Conservation (phyloP, 2,329 filamentous ascomycete species). For the Epichloe gansuensis region DNA sequence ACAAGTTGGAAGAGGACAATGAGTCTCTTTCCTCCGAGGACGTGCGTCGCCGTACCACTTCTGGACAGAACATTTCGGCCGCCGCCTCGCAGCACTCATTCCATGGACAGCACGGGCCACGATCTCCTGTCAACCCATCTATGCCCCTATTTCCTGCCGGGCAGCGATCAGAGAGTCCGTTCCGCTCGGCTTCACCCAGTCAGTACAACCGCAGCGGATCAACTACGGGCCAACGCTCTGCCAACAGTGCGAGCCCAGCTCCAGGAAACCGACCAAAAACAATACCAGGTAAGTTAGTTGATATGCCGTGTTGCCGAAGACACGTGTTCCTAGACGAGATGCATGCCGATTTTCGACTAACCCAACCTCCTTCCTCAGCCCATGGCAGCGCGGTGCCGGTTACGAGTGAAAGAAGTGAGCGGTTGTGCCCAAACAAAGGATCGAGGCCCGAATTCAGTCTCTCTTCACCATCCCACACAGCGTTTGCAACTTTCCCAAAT, state of each 20-base stretch:
- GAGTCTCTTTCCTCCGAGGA: conserved; percentile 28
- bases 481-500: background rate
- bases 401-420: conserved; percentile 22
- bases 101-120: conserved; percentile 9
- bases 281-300: conserved; percentile 23
- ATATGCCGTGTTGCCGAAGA: no score
- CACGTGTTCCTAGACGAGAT: no score
- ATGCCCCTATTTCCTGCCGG: conserved; percentile 31
- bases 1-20: conserved; percentile 31
- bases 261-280: conserved; percentile 22
- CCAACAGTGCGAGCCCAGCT: conserved; percentile 22
- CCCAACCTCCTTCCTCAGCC: conserved; percentile 16
- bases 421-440: background rate
- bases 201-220: conserved; percentile 16
- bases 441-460: no score
- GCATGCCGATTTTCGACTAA: conserved; percentile 8
- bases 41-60: conserved; percentile 22
- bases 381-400: conserved; percentile 34
- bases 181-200: conserved; percentile 23
- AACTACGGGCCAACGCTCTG: conserved; percentile 15
- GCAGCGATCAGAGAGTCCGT: conserved; percentile 23
- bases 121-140: conserved; percentile 28
- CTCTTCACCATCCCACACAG: background rate
- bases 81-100: conserved; percentile 22
- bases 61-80: conserved; percentile 14